phyloP scores from a whole-genome alignment of 2,329 filamentous ascomycete species.

The Nothophoma quercina region DNA sequence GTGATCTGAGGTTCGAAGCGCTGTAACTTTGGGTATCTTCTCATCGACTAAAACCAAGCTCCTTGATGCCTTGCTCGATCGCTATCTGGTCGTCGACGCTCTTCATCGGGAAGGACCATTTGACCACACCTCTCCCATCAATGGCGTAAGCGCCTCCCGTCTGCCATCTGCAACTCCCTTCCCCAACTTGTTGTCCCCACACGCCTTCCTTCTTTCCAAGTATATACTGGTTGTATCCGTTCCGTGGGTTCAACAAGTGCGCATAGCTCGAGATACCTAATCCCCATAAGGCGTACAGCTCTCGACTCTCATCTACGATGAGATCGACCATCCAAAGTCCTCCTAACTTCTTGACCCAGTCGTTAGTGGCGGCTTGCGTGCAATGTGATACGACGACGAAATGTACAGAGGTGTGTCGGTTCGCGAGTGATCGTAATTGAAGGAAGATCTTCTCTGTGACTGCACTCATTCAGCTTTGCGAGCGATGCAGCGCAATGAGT shows the following conservation, averaged over 20 bases:
- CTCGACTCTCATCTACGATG: slow-evolving; percentile 64
- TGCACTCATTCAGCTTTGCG: slow-evolving; percentile 16
- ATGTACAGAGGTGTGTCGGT: slow-evolving; percentile 59
- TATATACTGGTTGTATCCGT: slow-evolving; percentile 46
- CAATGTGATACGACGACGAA: slow-evolving; percentile 69
- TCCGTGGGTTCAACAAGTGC: slow-evolving; percentile 45
- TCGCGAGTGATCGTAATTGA: slow-evolving; percentile 62
- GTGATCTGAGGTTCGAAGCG: not conserved
- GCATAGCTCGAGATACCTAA: slow-evolving; percentile 56
- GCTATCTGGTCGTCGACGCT: slow-evolving; percentile 44
- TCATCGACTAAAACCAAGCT: slow-evolving; percentile 31
- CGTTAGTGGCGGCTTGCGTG: slow-evolving; percentile 62
- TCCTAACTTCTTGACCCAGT: slow-evolving; percentile 66
- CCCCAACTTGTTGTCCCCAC: slow-evolving; percentile 45
- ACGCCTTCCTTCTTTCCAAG: slow-evolving; percentile 46
- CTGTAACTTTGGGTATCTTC: slow-evolving; percentile 5
- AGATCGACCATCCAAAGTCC: slow-evolving; percentile 65
- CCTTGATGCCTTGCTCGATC: slow-evolving; percentile 42
- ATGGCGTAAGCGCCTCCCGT: slow-evolving; percentile 44
- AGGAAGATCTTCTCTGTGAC: slow-evolving; percentile 61
- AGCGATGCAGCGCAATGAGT: not conserved
- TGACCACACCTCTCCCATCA: slow-evolving; percentile 42
- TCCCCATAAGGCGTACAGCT: slow-evolving; percentile 67
- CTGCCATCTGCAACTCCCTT: slow-evolving; percentile 48
- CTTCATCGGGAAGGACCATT: slow-evolving; percentile 47